Base-by-base conservation (phyloP, 1,284 basidiomycete species). In the Austroboletus rostrupii region DNA sequence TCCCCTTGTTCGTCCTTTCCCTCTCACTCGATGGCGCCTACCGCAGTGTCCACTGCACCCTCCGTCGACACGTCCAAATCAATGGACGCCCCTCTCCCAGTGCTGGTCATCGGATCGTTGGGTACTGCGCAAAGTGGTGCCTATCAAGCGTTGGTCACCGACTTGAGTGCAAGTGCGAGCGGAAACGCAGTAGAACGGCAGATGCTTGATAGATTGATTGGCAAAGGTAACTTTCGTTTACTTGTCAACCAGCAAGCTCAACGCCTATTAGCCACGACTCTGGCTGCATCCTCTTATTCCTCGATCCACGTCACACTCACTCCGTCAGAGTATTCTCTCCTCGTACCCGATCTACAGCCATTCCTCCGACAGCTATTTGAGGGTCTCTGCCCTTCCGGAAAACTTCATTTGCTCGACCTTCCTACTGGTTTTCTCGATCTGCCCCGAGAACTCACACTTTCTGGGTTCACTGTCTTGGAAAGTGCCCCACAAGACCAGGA, bases 201-300 rank as follows among this genome's bases (percentile, higher is more conserved):
- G 62, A 80, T 91, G 72, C 69, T 90, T 31, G 89, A 91, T 63
- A 75, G 88, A 55, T 68, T 91, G 50, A 70, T 90, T 19, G 89
- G 87, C 66, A 76, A 78, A 74, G 88, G 88, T 90, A 61, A 43
- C 9, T 72, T 29, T 49, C 45, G 23, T 53, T 47, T 47, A 49
- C 39, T 53, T 45, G 52, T 43, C 43, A 53, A 32, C 20, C 13
- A 36, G 54, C 28, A n/a, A 6, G 8, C 19, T 51, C 37, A 49
- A 46, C 52, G 23, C 35, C 35, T 38, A 33, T 41, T 47, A 90
- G 89, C 86, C 37, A 79, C 80, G 13, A 70, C 72, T 28, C 69
- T 91, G 50, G 61, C 72, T 20, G 64, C 81, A 17, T 76, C 77
- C 35, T 74, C 69, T 38, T 90, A 86, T 66, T 69, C 82, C 16